Evolutionary conservation across 1,284 basidiomycete species (phyloP).

Genomic region (Veloboletus limbatus): DNA sequence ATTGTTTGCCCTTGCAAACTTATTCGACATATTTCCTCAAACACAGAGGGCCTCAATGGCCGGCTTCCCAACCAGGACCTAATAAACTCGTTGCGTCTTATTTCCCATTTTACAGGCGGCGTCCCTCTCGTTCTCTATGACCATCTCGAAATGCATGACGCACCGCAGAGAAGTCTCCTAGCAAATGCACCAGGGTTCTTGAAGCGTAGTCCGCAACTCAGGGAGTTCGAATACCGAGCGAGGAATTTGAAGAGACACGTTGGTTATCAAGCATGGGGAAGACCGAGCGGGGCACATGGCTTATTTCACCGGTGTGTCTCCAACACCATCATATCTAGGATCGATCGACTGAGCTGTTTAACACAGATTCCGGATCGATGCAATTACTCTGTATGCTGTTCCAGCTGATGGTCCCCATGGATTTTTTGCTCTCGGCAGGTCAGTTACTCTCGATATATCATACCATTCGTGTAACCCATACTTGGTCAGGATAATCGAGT

Average conservation of each 20-base stretch:
- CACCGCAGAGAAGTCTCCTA: slow-evolving; percentile 35
- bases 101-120: slow-evolving; percentile 69
- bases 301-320: slow-evolving; percentile 69
- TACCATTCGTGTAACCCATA: neutral
- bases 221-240: slow-evolving; percentile 55
- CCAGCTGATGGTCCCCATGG: slow-evolving; percentile 93
- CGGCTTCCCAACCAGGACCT: slow-evolving; percentile 96
- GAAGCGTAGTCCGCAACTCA: slow-evolving; percentile 42
- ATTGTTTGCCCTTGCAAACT: neutral
- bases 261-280: slow-evolving; percentile 65
- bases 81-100: slow-evolving; percentile 77
- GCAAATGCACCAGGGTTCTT: slow-evolving; percentile 48
- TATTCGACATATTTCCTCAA: neutral
- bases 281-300: slow-evolving; percentile 75
- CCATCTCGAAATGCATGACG: slow-evolving; percentile 54
- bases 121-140: slow-evolving; percentile 80
- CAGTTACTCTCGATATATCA: slow-evolving; percentile 18
- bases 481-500: slow-evolving; percentile 68
- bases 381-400: slow-evolving; percentile 85
- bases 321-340: neutral
- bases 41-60: slow-evolving; percentile 91
- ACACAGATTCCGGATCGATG: slow-evolving; percentile 87
- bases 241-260: slow-evolving; percentile 66
- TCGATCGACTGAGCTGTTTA: slow-evolving; percentile 12
- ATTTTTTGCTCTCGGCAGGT: slow-evolving; percentile 90